Conservation (phyloP, 1,139 yeast species). For the Hyphopichia pseudoburtonii region DNA sequence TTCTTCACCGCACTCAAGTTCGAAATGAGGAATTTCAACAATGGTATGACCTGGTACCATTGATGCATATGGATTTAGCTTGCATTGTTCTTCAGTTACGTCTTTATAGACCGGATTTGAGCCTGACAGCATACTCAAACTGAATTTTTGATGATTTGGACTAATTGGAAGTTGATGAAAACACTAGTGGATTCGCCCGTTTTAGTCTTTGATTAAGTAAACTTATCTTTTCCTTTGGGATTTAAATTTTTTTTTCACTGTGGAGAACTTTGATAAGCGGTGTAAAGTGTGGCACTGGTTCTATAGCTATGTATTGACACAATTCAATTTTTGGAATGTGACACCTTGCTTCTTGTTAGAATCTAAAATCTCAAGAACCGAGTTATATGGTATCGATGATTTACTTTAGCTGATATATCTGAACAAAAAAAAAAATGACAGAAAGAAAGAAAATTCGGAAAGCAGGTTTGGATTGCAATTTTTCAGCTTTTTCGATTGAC, state of each 20-base stretch:
- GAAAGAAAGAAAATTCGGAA: background rate
- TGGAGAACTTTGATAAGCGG: no score
- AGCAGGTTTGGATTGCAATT: background rate
- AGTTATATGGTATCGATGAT: no score
- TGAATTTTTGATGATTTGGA: background rate
- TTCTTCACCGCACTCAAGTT: constrained; percentile 79
- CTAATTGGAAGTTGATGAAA: background rate
- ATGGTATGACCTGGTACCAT: constrained; percentile 81
- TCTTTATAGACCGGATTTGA: constrained; percentile 27
- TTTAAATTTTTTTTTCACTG: no score
- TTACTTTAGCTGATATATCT: no score
- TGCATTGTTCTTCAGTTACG: constrained; percentile 46
- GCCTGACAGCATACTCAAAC: background rate
- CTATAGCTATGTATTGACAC: no score
- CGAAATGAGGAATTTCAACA: constrained; percentile 74
- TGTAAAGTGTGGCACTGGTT: no score
- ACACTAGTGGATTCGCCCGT: no score
- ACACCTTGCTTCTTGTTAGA: no score
- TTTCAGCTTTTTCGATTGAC: background rate
- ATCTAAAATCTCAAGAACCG: no score
- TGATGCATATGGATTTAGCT: constrained; percentile 62
- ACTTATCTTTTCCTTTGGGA: no score
- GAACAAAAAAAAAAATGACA: background rate
- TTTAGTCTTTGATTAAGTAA: no score
- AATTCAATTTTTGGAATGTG: no score